Base-by-base conservation (phyloP, 2,329 filamentous ascomycete species). In the Corniculantispora saksenae region DNA sequence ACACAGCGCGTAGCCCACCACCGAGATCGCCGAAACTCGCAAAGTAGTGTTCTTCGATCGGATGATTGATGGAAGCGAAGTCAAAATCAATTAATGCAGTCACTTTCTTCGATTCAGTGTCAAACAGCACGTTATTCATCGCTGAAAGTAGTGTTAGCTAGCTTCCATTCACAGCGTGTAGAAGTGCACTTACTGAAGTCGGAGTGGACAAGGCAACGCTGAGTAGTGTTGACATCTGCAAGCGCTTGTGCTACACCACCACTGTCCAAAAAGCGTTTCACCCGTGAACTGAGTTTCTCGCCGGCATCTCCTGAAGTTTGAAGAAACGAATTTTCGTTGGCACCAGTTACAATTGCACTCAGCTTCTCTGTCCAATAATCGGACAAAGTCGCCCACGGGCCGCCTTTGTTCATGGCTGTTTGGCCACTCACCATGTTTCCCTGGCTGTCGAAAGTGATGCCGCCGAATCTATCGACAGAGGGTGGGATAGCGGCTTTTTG, bases 41-140 rank as follows among this genome's bases (percentile, higher is more conserved):
- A 35, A 74, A 65, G 25, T 57, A 58, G 61, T 72, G 73, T 53
- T 74, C 73, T 1, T 75, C 66, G 19, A 56, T 59, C 0, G 72
- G 73, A 25, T 75, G 70, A 0, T 66, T 66, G 19, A 74, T 27
- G 5, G 54, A 58, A 0, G 73, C 64, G 29, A 61, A 75, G 58
- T 75, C 74, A 32, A 74, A 75, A 54, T 75, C 72, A 10, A 75
- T 65, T 3, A 75, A n/a, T 1, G 67, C 70, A 0, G 71, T 74
- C 43, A 74, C 64, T 15, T 59, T 66, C 7, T 67, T 67, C 5
- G 67, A 67, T 4, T 27, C 61, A 1, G 59, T 48, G 27, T 74
- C 69, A 51, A 58, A 72, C 5, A 74, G 70, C 12, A 74, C 59
- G 51, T 75, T 75, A 51, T 72, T 71, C 67, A 67, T 71, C 2